Evolutionary conservation across 1,139 yeast species (phyloP).

Genomic region (Blastobotrys aristatus): DNA sequence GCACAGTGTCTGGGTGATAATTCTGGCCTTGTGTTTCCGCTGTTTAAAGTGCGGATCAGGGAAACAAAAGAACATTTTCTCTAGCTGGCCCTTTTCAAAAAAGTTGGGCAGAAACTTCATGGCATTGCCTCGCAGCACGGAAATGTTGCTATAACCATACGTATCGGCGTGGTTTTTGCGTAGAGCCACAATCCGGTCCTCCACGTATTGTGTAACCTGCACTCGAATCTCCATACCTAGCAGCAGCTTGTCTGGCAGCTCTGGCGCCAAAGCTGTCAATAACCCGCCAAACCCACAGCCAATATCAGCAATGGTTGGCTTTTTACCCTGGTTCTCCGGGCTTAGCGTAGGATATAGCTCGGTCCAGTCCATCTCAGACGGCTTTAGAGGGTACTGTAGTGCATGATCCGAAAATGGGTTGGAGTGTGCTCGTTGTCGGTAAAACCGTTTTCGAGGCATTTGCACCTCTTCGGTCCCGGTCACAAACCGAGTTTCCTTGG

Average conservation of each 20-base stretch:
- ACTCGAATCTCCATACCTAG: conserved; percentile 97
- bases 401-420: conserved; percentile 96
- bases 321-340: conserved; percentile 30
- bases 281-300: conserved; percentile 99
- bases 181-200: conserved; percentile 87
- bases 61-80: conserved; percentile 94
- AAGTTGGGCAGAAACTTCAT: conserved; percentile 97
- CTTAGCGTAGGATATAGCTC: conserved; percentile 53
- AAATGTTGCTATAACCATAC: conserved; percentile 64
- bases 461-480: conserved; percentile 61
- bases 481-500: conserved; percentile 34
- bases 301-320: conserved; percentile 88
- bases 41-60: conserved; percentile 99
- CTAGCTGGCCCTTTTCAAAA: conserved; percentile 64
- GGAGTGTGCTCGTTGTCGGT: conserved; percentile 96
- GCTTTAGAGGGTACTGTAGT: conserved; percentile 78
- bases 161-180: conserved; percentile 48
- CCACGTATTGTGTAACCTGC: conserved; percentile 95
- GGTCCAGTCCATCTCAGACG: conserved; percentile 84
- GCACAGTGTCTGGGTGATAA: conserved; percentile 79
- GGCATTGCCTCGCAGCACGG: conserved; percentile 90
- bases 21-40: conserved; percentile 95
- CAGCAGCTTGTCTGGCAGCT: conserved; percentile 64
- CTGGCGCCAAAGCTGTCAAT: conserved; percentile 71
- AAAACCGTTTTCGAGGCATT: conserved; percentile 72